Evolutionary conservation across 176 grass and related monocot species (phyloP).

Genomic region (Canna indica): DNA sequence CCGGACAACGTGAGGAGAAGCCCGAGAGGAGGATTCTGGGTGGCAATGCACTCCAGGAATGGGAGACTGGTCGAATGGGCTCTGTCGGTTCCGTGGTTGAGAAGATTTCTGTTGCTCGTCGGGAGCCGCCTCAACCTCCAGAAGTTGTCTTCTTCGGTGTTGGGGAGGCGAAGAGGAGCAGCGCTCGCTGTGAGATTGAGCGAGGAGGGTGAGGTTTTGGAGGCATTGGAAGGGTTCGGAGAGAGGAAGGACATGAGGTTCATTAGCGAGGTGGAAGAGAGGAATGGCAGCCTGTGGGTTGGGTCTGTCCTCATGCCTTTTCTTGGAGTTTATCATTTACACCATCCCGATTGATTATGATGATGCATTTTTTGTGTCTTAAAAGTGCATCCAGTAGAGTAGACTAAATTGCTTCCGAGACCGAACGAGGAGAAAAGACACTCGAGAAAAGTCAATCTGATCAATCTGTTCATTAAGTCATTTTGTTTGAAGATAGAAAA

Average conservation of each 20-base stretch:
- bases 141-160: not conserved
- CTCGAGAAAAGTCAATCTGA: no score
- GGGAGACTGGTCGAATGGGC: constrained; percentile 29
- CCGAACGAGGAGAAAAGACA: no score
- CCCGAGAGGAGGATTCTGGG: constrained; percentile 41
- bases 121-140: constrained; percentile 7
- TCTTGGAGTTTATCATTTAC: constrained; percentile 7
- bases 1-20: constrained; percentile 63
- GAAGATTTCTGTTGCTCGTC: constrained; percentile 1
- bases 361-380: no score
- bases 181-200: constrained; percentile 30
- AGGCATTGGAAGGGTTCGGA: constrained; percentile 1
- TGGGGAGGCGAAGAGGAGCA: constrained; percentile 12
- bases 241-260: constrained; percentile 15
- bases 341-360: no score
- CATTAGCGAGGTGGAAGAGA: constrained; percentile 38
- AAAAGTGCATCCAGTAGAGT: no score
- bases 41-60: constrained; percentile 35
- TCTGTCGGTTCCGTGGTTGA: constrained; percentile 26
- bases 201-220: constrained; percentile 25
- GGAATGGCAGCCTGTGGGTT: constrained; percentile 30
- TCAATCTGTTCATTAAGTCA: no score
- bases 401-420: no score
- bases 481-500: no score
- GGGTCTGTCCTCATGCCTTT: constrained; percentile 43